Evolutionary conservation across 257 asterid genomes (phyloP), one percentile per base, ranked within the genome.

Genomic region (Jacaranda mimosifolia): DNA sequence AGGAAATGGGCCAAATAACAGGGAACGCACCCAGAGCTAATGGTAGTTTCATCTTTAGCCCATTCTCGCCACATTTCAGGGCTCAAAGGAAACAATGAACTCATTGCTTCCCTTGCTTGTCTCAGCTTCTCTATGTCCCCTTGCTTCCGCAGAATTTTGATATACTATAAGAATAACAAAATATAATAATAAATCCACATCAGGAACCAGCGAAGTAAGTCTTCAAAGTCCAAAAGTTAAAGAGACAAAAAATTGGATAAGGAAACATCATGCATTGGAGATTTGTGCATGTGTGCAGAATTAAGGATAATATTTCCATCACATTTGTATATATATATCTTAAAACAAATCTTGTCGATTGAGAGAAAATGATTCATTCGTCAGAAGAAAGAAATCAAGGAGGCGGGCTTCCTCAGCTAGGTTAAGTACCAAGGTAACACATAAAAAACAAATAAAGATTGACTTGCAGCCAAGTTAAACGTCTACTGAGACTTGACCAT

Each of bases 61-160:
- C 99, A 96, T 82, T 96, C 97, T 78, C 73, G 94, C 99, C 99
- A 96, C 97, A 93, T 86, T 38, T 87, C 91, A 15, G 96, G 87
- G 85, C 73, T 86, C 87, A 96, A 51, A 9, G 99, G 99, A 82
- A 90, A 96, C 78, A 93, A 71, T 39, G 84, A 88, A 84, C 84
- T 88, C 99, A 96, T 91, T 35, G 91, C 87, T 86, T 96, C 97
- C 87, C 99, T 89, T 58, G 97, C 98, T 80, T 85, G 86, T 81
- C 91, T 85, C 87, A 93, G 89, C 85, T 93, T 96, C 78, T 89
- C 92, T 67, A 93, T 68, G 79, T 91, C 94, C 71, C 98, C 98
- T 77, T 85, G 92, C 92, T 91, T 93, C 90, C 99, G 88, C 80
- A 93, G 82, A 77, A 82, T 77, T 66, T 85, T 93, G 65, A 96